Base-by-base conservation (phyloP, 2,329 filamentous ascomycete genomes). In the Trichoderma brevicompactum region DNA sequence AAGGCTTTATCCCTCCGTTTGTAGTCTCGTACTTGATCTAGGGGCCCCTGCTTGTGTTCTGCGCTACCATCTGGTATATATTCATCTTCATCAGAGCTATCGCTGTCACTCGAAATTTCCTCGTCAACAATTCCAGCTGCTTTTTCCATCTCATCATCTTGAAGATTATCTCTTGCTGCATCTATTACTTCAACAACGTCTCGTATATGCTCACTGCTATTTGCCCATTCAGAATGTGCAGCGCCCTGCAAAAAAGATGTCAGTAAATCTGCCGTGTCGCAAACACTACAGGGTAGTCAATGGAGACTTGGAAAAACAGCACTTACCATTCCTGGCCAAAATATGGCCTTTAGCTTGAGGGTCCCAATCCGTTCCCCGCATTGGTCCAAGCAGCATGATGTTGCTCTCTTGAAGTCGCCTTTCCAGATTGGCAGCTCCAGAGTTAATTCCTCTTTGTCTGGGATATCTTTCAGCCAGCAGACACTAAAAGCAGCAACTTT, bases 381-480 rank as follows among this genome's bases (percentile, higher is more conserved):
- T 53, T 66, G 78, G 68, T 74, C 77, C 67, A 72, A 70, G 70
- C 66, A 82, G 67, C 71, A 80, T 67, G 68, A 83, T 75, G 73
- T 88, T 79, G 69, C 89, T 9, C 77, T 73, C 36, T 75, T 72
- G 54, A 75, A 75, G 56, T 79, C 83, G 28, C 89, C 87, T 72
- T 87, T 88, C 86, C 88, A 92, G 2, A 92, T 83, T 5, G 85
- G 77, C 3, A 92, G 72, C 5, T 80, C 81, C 8, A 90, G 70
- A 0, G 82, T 85, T 49, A 81, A 78, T 60, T 88, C 82, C 70
- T 90, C 85, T 66, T 91, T 89, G 65, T 92, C 90, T 0, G 82
- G 78, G 0, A 92, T 79, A n/a, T 91, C 86, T 68, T 87, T 85
- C 17, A 92, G 80, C 89, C 89, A 92, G 2, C 91, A 77, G 2